Evolutionary conservation across 345 rosid genomes (phyloP).

Genomic region (Salix viminalis): DNA sequence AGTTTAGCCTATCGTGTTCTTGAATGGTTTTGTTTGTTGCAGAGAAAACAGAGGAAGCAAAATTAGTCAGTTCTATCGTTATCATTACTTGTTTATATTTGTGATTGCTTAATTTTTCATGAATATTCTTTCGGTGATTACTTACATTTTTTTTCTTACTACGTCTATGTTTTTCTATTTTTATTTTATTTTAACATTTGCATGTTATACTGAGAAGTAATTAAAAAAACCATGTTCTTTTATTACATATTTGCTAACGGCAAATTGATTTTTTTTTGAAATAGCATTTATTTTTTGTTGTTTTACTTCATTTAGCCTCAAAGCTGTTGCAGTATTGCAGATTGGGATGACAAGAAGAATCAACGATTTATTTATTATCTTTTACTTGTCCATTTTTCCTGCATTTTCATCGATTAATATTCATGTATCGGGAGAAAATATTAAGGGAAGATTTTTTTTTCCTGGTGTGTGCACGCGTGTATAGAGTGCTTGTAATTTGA

Average conservation of each 20-base stretch:
- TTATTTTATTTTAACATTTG: neutral
- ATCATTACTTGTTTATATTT: neutral
- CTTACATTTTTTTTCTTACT: neutral
- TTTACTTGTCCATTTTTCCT: neutral
- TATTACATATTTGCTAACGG: neutral
- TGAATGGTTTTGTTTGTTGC: constrained; percentile 20
- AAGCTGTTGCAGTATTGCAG: neutral
- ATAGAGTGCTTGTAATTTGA: constrained; percentile 86
- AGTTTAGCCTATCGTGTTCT: neutral
- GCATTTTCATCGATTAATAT: neutral
- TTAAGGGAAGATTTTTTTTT: neutral
- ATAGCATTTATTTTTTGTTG: neutral
- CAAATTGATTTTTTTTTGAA: neutral
- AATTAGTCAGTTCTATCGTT: neutral
- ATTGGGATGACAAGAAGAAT: neutral
- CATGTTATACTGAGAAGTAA: neutral
- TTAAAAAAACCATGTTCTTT: neutral
- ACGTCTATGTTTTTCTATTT: neutral
- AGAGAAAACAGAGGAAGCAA: constrained; percentile 4
- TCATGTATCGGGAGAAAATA: neutral
- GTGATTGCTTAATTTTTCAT: neutral
- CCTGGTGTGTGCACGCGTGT: neutral
- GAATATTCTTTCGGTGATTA: neutral
- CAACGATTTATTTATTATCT: neutral
- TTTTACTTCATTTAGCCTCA: neutral